phyloP scores from a whole-genome alignment of 73 alveolate species.

The Paramecium sexaurelia region DNA sequence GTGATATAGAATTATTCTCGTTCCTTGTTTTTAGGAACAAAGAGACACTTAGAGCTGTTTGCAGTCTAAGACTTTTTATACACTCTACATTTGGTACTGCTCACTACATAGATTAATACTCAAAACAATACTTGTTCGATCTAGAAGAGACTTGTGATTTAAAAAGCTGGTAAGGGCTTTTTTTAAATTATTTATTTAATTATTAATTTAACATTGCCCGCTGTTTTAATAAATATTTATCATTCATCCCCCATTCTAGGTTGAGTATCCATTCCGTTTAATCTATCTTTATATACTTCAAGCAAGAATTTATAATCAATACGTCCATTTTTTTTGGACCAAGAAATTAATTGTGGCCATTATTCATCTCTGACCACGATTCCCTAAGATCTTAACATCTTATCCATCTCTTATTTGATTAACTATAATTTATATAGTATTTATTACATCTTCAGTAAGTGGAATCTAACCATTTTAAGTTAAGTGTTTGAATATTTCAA shows the following conservation, averaged over 20 bases:
- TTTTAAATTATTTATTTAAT: slow-evolving; percentile 20
- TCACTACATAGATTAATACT: neutral
- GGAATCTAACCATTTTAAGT: slow-evolving; percentile 64
- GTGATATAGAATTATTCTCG: slow-evolving; percentile 9
- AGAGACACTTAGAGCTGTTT: slow-evolving; percentile 4
- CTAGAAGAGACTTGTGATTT: neutral
- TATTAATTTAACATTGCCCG: neutral
- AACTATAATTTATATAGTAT: neutral
- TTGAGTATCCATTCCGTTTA: slow-evolving; percentile 64
- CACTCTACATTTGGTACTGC: neutral
- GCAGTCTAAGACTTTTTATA: neutral
- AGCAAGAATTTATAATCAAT: slow-evolving; percentile 80
- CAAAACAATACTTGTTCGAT: neutral
- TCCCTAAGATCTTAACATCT: slow-evolving; percentile 62
- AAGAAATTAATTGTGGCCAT: slow-evolving; percentile 72
- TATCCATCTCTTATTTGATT: slow-evolving; percentile 51
- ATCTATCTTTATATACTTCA: slow-evolving; percentile 81
- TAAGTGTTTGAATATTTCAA: slow-evolving; percentile 71
- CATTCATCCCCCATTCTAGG: slow-evolving; percentile 56
- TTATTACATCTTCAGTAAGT: slow-evolving; percentile 66
- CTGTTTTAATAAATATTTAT: neutral
- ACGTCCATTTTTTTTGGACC: slow-evolving; percentile 72
- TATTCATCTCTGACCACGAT: slow-evolving; percentile 69
- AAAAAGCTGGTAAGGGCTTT: slow-evolving; percentile 54
- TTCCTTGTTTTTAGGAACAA: slow-evolving; percentile 21